phyloP scores from a whole-genome alignment of 106 monocot genomes.

The Dendrobium catenatum region DNA sequence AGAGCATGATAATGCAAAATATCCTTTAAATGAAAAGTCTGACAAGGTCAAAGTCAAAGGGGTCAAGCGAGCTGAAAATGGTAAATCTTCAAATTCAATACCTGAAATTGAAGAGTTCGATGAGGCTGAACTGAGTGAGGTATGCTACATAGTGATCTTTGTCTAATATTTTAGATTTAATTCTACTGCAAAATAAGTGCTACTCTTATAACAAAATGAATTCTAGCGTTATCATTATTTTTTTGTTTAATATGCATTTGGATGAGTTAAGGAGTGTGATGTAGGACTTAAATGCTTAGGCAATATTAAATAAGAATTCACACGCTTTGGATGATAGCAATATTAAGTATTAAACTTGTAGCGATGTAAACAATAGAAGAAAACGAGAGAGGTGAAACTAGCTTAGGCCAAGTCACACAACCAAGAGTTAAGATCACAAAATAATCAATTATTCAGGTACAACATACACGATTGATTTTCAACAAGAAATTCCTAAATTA shows the following conservation, averaged over 20 bases:
- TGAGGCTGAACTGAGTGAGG: conserved; percentile 75
- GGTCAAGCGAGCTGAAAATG: conserved; percentile 44
- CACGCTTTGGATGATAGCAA: too few species aligned
- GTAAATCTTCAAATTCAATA: conserved; percentile 37
- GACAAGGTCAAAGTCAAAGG: conserved; percentile 74
- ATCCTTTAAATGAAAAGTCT: conserved; percentile 68
- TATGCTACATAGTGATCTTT: conserved; percentile 9
- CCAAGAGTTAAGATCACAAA: too few species aligned
- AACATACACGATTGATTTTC: too few species aligned
- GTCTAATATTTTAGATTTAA: neutral
- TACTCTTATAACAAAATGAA: neutral
- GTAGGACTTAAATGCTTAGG: too few species aligned
- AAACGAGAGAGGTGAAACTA: too few species aligned
- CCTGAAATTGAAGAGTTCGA: conserved; percentile 91
- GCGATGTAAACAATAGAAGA: too few species aligned
- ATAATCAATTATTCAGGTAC: too few species aligned
- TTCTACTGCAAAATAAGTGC: neutral
- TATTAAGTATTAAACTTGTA: too few species aligned
- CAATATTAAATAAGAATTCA: too few species aligned
- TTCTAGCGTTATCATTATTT: neutral
- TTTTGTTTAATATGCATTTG: neutral
- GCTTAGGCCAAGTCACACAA: too few species aligned
- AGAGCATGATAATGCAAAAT: conserved; percentile 92
- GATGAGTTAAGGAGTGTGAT: neutral
- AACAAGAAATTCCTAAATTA: too few species aligned